Evolutionary conservation across 805 yeast species (phyloP).

Genomic region (Candida ovalis): DNA sequence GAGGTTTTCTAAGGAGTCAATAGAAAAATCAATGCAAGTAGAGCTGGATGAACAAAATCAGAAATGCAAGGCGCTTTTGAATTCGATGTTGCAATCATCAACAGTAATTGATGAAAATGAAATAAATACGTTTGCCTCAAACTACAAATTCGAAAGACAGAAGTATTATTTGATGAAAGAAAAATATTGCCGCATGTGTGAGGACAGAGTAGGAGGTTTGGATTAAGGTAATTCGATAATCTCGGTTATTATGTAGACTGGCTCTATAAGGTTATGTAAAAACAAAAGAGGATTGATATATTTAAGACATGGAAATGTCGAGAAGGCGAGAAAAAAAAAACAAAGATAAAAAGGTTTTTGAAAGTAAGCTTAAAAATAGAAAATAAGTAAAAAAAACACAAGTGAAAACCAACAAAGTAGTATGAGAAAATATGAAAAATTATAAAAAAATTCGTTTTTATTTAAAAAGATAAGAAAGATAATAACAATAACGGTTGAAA

Average conservation of each 20-base stretch:
- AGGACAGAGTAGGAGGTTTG: slow-evolving; percentile 37
- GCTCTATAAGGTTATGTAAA: too few relatives aligned
- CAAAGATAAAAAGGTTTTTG: neutral
- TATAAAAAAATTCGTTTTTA: too few relatives aligned
- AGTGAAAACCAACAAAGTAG: neutral
- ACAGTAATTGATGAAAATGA: slow-evolving; percentile 25
- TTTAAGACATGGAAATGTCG: too few relatives aligned
- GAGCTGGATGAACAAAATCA: slow-evolving; percentile 28
- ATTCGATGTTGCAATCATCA: slow-evolving; percentile 13
- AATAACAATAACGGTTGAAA: neutral
- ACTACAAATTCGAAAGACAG: slow-evolving; percentile 39
- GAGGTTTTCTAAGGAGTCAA: slow-evolving; percentile 33
- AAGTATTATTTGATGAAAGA: slow-evolving; percentile 43
- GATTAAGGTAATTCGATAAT: slow-evolving; percentile 5
- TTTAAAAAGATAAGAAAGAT: neutral
- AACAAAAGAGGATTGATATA: too few relatives aligned
- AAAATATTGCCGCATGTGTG: slow-evolving; percentile 43
- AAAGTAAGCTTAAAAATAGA: neutral
- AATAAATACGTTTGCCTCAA: slow-evolving; percentile 34
- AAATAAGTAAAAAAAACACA: neutral
- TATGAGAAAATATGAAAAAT: too few relatives aligned
- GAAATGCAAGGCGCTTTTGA: slow-evolving; percentile 10
- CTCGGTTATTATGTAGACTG: neutral
- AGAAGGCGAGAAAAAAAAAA: neutral
- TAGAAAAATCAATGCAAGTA: slow-evolving; percentile 31